Evolutionary conservation across 805 yeast genomes (phyloP).

Genomic region (Suhomyces sp.): DNA sequence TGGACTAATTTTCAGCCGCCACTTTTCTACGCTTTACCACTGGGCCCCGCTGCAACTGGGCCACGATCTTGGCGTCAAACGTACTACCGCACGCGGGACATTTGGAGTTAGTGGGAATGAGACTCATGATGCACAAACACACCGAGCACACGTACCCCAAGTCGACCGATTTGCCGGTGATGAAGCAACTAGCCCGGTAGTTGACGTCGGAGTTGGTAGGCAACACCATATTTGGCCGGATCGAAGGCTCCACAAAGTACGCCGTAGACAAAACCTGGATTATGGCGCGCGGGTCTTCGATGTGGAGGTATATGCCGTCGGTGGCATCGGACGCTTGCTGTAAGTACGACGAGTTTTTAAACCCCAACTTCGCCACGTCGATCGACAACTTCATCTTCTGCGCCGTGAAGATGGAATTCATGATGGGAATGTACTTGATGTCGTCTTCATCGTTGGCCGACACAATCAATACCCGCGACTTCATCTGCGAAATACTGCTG

Average conservation of each 20-base stretch:
- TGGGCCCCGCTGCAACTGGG: constrained; percentile 59
- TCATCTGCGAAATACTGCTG: constrained; percentile 26
- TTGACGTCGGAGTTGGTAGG: constrained; percentile 87
- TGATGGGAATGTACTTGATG: constrained; percentile 82
- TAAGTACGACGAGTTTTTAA: constrained; percentile 66
- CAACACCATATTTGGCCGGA: constrained; percentile 70
- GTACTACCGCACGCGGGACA: constrained; percentile 88
- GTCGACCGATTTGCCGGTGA: constrained; percentile 87
- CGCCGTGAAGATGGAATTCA: constrained; percentile 95
- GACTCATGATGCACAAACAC: constrained; percentile 76
- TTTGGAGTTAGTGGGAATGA: constrained; percentile 58
- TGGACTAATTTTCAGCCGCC: background rate
- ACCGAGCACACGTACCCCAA: constrained; percentile 94
- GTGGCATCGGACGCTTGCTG: constrained; percentile 98
- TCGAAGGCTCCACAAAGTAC: constrained; percentile 79
- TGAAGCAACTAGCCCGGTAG: constrained; percentile 90
- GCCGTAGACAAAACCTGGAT: constrained; percentile 81
- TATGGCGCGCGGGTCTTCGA: constrained; percentile 69
- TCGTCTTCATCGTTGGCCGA: constrained; percentile 71
- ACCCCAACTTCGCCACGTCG: constrained; percentile 81
- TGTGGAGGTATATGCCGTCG: constrained; percentile 75
- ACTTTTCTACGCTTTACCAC: constrained; percentile 43
- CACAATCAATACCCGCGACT: constrained; percentile 46
- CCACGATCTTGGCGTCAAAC: constrained; percentile 64
- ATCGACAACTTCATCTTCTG: constrained; percentile 87